Base-by-base conservation (phyloP, 495 filamentous ascomycete genomes). In the Rusavskia elegans region DNA sequence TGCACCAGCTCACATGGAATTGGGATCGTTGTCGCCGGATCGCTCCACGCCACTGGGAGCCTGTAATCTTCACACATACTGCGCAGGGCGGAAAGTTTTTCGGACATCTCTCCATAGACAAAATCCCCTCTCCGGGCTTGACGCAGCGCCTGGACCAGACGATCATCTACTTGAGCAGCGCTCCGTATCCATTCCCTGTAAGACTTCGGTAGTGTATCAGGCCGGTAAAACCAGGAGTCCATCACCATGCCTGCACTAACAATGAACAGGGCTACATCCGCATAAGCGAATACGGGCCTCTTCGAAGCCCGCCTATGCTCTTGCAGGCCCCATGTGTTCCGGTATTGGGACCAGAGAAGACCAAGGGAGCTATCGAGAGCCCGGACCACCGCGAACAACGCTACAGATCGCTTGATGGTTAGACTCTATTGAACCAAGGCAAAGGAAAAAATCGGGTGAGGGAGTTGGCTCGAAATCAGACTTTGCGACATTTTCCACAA, bases 1-100 rank as follows among this genome's bases (percentile, higher is more conserved):
- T 96, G 89, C 21, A 95, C 85, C 59, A 96, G 68, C 65, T 88
- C 80, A 68, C 89, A 96, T 5, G 87, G 88, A 53, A 92, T 85
- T 0, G 87, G 89, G 27, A 81, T 66, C 0, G 82, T 78, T 45
- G 74, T 72, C 29, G 72, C 71, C 2, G 89, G 89, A 62, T 95
- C 85, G 11, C 87, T 89, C 79, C 83, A 89, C 51, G 65, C 65
- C 1, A 73, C 52, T 1, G 88, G 87, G 70, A 78, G 79, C 46
- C 66, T 64, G 64, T 82, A 82, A 56, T 93, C 85, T 46, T 66
- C 68, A 63, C 85, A 90, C 83, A 94, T 85, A 44, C 74, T 69
- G 56, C 79, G 72, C 0, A 95, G 73, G 16, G 95, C 66, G 14
- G 73, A 68, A 1, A 79, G 84, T 58, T 86, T 79, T 14, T 83